Percentiles rank a stretch among this genome's conserved stretches.
phyloP scores from a whole-genome alignment of 306 rosid genomes.

The Nissolia schottii region DNA sequence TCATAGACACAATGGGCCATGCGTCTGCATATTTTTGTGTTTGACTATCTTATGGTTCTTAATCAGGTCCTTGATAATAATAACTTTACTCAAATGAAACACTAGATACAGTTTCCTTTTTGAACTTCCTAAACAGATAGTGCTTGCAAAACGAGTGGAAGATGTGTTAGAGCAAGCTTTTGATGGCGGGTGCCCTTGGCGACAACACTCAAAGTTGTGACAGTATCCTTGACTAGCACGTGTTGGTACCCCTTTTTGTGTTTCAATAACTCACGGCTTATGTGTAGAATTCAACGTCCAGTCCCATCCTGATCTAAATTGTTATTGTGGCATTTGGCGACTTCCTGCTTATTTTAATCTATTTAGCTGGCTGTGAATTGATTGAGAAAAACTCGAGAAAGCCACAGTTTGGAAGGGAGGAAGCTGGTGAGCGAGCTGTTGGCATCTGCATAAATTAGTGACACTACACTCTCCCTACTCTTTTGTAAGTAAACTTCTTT shows the following conservation, averaged over 20 bases:
- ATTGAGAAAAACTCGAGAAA: constrained; percentile 1
- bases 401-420: constrained; percentile 4
- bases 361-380: not conserved
- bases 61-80: constrained; percentile 1
- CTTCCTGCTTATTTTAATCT: not conserved
- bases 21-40: constrained; percentile 5
- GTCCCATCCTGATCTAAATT: not conserved
- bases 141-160: constrained; percentile 74
- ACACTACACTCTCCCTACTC: not conserved
- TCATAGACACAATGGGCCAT: not conserved
- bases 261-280: not conserved
- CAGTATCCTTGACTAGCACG: constrained; percentile 13
- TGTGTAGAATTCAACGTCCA: not conserved
- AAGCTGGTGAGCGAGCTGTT: constrained; percentile 1
- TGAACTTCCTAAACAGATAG: constrained; percentile 40
- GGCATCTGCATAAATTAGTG: not conserved
- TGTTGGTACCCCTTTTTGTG: not conserved
- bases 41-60: not conserved
- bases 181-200: constrained; percentile 84
- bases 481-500: constrained; percentile 24
- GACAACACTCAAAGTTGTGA: constrained; percentile 65
- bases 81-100: constrained; percentile 14
- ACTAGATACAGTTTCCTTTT: not conserved
- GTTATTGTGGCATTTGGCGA: not conserved
- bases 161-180: constrained; percentile 79